These are phyloP conservation scores for Ogataea haglerorum DNA, from an alignment of 805 yeast genomes.

Conservation along the genomic window DNA sequence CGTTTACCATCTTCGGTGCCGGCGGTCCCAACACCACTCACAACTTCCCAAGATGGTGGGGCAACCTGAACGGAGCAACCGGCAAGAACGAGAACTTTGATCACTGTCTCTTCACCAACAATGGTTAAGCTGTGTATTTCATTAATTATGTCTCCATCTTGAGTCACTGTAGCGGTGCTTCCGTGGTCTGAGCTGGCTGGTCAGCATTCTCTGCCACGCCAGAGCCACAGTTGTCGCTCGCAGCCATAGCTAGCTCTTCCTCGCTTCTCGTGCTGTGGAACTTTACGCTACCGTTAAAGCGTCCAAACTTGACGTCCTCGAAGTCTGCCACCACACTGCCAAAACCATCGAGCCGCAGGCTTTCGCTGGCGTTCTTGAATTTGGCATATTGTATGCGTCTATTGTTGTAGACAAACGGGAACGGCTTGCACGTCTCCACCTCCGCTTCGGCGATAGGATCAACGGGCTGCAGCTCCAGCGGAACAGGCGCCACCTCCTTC, in stretches of 20 bases:
- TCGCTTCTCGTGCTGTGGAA: slow-evolving; percentile 8
- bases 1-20: slow-evolving; percentile 34
- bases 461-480: neutral
- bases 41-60: slow-evolving; percentile 35
- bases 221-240: neutral
- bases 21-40: slow-evolving; percentile 27
- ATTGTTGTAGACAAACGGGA: slow-evolving; percentile 24
- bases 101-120: slow-evolving; percentile 16
- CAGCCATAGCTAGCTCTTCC: slow-evolving; percentile 5
- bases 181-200: no score
- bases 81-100: slow-evolving; percentile 15
- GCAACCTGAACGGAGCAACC: slow-evolving; percentile 22
- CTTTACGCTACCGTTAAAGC: slow-evolving; percentile 18
- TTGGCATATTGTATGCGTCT: slow-evolving; percentile 24
- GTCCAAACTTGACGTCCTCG: slow-evolving; percentile 18
- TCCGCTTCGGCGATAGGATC: slow-evolving; percentile 50
- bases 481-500: neutral
- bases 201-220: neutral
- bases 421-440: slow-evolving; percentile 49
- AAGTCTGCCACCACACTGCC: slow-evolving; percentile 13
- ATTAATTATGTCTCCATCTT: neutral
- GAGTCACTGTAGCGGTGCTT: neutral
- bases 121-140: slow-evolving; percentile 2
- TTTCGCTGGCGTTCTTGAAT: slow-evolving; percentile 7
- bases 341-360: slow-evolving; percentile 13